phyloP scores from a whole-genome alignment of 192 early-diverging fungal species.

The Backusella australiensis region DNA sequence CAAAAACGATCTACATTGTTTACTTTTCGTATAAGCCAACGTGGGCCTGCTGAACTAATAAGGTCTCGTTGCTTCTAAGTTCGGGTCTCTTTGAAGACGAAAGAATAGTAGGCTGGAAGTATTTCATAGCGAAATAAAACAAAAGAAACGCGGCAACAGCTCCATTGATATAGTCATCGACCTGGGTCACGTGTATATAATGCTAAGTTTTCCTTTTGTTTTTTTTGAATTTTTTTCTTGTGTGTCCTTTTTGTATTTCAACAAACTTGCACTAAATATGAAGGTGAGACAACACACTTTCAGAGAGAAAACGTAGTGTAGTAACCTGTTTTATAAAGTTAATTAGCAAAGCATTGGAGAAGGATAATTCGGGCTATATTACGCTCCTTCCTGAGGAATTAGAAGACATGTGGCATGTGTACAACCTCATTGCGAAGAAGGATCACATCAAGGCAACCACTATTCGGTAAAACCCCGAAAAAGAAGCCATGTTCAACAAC shows the following conservation, averaged over 20 bases:
- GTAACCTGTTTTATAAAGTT: conserved; percentile 41
- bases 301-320: neutral
- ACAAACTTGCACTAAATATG: neutral
- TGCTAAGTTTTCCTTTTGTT: neutral
- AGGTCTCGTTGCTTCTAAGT: conserved; percentile 47
- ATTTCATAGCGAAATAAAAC: conserved; percentile 7
- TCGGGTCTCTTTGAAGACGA: conserved; percentile 53
- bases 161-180: no score
- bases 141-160: neutral
- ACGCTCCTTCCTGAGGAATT: conserved; percentile 84
- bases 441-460: conserved; percentile 89
- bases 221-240: neutral
- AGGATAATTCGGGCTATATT: conserved; percentile 78
- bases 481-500: neutral
- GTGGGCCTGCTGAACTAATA: conserved; percentile 56
- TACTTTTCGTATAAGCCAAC: conserved; percentile 76
- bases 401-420: conserved; percentile 99
- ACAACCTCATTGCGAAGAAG: conserved; percentile 81
- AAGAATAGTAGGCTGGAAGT: conserved; percentile 38
- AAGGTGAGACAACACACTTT: neutral
- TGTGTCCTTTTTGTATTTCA: neutral
- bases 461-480: conserved; percentile 53
- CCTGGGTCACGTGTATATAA: neutral
- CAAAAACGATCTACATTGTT: neutral
- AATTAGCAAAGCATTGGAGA: conserved; percentile 66